phyloP scores from a whole-genome alignment of 257 asterid species.

The Solanum infundibuliforme region DNA sequence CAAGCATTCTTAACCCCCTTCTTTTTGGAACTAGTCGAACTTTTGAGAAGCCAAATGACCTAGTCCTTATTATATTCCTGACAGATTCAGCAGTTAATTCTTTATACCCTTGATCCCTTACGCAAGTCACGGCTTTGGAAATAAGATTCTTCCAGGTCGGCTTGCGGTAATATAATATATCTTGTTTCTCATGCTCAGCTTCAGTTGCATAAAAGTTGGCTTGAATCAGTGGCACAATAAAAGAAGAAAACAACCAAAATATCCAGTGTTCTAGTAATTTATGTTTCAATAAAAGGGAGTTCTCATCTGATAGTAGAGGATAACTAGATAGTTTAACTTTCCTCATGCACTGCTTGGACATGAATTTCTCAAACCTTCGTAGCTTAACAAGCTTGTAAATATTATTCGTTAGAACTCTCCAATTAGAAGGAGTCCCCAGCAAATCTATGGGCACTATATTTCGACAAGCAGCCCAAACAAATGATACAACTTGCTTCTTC shows the following conservation, averaged over 20 bases:
- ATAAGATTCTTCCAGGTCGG: conserved; percentile 58
- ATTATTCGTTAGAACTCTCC: conserved; percentile 62
- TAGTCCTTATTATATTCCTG: conserved; percentile 23
- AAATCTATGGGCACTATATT: conserved; percentile 58
- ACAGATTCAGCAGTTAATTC: conserved; percentile 24
- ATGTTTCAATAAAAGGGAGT: conserved; percentile 21
- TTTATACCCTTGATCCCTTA: conserved; percentile 25
- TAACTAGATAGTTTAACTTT: conserved; percentile 48
- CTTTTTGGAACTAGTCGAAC: conserved; percentile 67
- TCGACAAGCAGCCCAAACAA: conserved; percentile 82
- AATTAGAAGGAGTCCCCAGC: conserved; percentile 62
- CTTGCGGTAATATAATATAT: conserved; percentile 45
- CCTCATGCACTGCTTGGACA: conserved; percentile 57
- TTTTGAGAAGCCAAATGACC: conserved; percentile 76
- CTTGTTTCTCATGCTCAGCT: conserved; percentile 62
- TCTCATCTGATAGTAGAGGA: conserved; percentile 29
- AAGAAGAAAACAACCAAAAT: conserved; percentile 51
- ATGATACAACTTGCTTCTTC: conserved; percentile 68
- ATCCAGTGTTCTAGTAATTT: conserved; percentile 60
- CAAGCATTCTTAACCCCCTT: conserved; percentile 59
- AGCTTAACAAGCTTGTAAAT: conserved; percentile 58
- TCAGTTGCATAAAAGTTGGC: conserved; percentile 83
- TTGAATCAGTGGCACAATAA: conserved; percentile 61
- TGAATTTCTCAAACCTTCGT: conserved; percentile 78
- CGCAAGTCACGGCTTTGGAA: conserved; percentile 24